A percentile compares a stretch with the other conserved stretches of the same genome.
Conservation (phyloP, 139 green algal species). For the Pleodorina starrii region DNA sequence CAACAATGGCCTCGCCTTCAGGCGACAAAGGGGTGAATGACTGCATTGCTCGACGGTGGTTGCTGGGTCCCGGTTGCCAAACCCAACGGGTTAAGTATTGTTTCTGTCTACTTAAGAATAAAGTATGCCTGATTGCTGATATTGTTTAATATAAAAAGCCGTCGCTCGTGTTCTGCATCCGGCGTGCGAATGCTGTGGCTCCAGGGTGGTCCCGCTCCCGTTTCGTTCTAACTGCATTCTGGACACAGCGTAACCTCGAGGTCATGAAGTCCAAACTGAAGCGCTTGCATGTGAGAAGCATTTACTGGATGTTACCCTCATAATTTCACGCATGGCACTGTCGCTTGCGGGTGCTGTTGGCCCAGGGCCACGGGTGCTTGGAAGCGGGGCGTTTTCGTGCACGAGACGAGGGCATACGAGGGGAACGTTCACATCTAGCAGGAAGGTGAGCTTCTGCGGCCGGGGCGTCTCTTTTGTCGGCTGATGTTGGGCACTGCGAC, state of each 20-base stretch:
- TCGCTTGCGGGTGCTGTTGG: not conserved
- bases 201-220: too few relatives aligned
- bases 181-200: too few relatives aligned
- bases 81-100: too few relatives aligned
- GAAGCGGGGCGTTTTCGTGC: constrained; percentile 1
- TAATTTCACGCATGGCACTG: not conserved
- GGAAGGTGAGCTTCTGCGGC: not conserved
- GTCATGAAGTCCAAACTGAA: too few relatives aligned
- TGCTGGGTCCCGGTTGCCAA: not conserved
- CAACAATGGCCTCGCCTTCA: not conserved
- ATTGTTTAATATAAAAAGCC: too few relatives aligned
- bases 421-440: not conserved
- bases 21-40: not conserved
- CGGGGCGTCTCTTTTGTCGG: not conserved
- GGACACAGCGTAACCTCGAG: too few relatives aligned
- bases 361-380: not conserved
- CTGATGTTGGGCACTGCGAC: not conserved
- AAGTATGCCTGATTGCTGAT: too few relatives aligned
- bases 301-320: not conserved
- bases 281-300: too few relatives aligned
- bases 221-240: too few relatives aligned
- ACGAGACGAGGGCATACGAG: not conserved
- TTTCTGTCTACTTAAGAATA: too few relatives aligned
- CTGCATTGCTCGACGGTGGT: not conserved
- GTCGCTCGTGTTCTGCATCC: too few relatives aligned